phyloP scores from a whole-genome alignment of 768 basidiomycete species.

The Trametes gibbosa region DNA sequence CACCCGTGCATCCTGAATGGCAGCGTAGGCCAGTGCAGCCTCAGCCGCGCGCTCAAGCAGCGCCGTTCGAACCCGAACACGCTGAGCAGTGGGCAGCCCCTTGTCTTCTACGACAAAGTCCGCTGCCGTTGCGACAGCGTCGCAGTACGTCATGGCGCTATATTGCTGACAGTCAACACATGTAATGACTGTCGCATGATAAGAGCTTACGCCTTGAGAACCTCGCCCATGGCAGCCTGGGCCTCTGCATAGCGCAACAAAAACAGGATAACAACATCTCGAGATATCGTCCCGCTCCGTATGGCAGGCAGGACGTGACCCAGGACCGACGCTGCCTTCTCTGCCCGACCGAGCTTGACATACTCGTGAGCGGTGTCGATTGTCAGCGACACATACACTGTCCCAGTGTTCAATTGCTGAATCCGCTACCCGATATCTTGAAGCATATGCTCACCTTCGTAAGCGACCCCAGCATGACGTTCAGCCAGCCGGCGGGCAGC shows the following conservation, averaged over 20 bases:
- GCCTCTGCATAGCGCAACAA: slow-evolving; percentile 66
- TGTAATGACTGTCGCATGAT: neutral
- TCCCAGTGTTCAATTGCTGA: neutral
- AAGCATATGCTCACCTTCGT: slow-evolving; percentile 19
- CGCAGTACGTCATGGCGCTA: slow-evolving; percentile 55
- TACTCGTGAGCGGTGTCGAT: slow-evolving; percentile 80
- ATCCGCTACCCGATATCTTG: slow-evolving; percentile 44
- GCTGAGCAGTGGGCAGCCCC: slow-evolving; percentile 46
- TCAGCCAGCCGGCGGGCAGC: slow-evolving; percentile 61
- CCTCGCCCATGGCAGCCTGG: slow-evolving; percentile 57
- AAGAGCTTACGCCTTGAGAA: slow-evolving; percentile 51
- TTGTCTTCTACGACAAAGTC: slow-evolving; percentile 43
- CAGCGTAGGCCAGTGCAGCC: slow-evolving; percentile 66
- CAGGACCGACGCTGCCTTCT: slow-evolving; percentile 66
- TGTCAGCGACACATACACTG: slow-evolving; percentile 59
- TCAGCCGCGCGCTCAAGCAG: slow-evolving; percentile 68
- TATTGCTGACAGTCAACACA: neutral
- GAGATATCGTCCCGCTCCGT: slow-evolving; percentile 43
- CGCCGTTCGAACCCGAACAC: slow-evolving; percentile 57
- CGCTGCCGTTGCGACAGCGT: slow-evolving; percentile 52
- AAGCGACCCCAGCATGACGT: slow-evolving; percentile 33
- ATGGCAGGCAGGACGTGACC: slow-evolving; percentile 49
- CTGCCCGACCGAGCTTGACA: slow-evolving; percentile 68
- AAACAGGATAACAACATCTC: slow-evolving; percentile 52
- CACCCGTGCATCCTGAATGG: slow-evolving; percentile 69